Evolutionary conservation across 1,284 basidiomycete genomes (phyloP), one percentile per base, ranked within the genome.

Genomic region (Leccinum solheimii): DNA sequence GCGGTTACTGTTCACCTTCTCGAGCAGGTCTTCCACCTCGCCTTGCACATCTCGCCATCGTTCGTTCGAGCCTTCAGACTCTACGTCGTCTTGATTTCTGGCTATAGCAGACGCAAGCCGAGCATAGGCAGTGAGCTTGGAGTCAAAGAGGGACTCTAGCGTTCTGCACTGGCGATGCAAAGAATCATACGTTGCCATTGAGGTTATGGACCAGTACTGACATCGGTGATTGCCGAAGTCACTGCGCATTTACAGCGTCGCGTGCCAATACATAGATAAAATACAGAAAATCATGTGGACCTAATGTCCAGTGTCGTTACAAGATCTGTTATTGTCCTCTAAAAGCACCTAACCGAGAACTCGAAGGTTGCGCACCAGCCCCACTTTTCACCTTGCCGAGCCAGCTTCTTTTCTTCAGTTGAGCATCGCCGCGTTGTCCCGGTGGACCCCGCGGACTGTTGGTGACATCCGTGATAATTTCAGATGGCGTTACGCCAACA

Each of bases 91-190:
- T 40, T 79, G 79, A 43, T 78, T 79, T 56, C 81, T 84, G 0
- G 88, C 85, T 64, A 96, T 86, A 27, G 85, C 84, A 3, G 90
- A 86, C 4, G 92, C 94, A 38, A 97, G 81, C 66, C 92, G 90
- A 23, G 92, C 88, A 76, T 98, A 98, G 7, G 91, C 82, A 0
- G 93, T 93, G 21, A 98, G 83, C 75, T 97, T 95, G 38, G 91
- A 82, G 74, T 97, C 94, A 67, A 98, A 91, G 27, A 95, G 84
- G 49, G 92, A 90, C 75, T 97, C 95, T 34, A 97, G 86, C 7
- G 94, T 95, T 68, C 95, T 83, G 74, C 92, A 94, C 77, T 96
- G 93, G 64, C 93, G 81, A 69, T 95, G 90, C 45, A 93, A 78
- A 60, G 86, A 83, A 68, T 93, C 91, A 76, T 92, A 92, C 64